Evolutionary conservation across 306 rosid species (phyloP), one percentile per base, ranked within the genome.

Genomic region (Prunus armeniaca): DNA sequence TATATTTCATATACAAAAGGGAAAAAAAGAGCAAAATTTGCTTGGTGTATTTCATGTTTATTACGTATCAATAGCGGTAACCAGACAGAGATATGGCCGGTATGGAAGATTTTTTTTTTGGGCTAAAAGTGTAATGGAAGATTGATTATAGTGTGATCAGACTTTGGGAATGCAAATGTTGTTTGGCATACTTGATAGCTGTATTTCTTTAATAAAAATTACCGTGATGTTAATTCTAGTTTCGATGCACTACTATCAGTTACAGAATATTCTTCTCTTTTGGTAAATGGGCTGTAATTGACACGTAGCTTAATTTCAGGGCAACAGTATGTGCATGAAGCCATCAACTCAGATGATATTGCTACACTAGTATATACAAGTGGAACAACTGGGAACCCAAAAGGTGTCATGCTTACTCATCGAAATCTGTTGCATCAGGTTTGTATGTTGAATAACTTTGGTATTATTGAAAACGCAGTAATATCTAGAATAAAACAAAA

Each of bases 361-460:
- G 98, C 98, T 80, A 88, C 98, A 47, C 90, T 95, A 73, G 75
- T 92, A 20, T 95, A 95, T 85, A 92, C 98, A 61, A 95, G 98
- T 82, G 97, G 97, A 79, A 90, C 98, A 76, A 90, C 98, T 14
- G 98, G 97, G 73, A 92, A 92, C 80, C 96, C 98, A 0, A 92
- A 92, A 81, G 98, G 97, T 56, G 98, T 95, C 84, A 88, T 89
- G 96, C 93, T 95, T 68, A 89, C 97, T 13, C 98, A 95, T 81
- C 84, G 58, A 75, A 95, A 95, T 87, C 89, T 95, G 84, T 78
- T 95, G 83, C 98, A 95, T 82, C 98, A 95, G 97, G 98, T 92
- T 80, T 56, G 76, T 72, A 19, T 72, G 30, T n/a, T 14, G 10
- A 41, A 72, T 34, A 20, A 18, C 22, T 41, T 30, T 3, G 38